phyloP scores from a whole-genome alignment of 129 eudicot species.

The Flaveria bidentis region DNA sequence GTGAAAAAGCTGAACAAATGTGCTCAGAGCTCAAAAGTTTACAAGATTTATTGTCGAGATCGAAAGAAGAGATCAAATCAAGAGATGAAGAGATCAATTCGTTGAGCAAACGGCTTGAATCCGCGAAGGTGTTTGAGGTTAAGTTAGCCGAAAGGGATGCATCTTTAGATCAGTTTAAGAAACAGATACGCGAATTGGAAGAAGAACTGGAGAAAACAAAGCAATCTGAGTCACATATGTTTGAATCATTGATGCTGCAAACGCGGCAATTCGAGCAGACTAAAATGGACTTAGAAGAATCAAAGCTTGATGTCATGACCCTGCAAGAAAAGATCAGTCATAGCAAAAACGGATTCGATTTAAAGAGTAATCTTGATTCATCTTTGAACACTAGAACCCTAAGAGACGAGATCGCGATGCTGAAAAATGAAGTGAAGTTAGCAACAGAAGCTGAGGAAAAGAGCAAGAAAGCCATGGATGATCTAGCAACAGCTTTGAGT shows the following conservation, averaged over 20 bases:
- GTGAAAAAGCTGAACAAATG: constrained; percentile 33
- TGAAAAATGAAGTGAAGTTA: constrained; percentile 48
- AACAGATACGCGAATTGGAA: constrained; percentile 53
- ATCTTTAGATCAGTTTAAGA: constrained; percentile 31
- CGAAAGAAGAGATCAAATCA: constrained; percentile 42
- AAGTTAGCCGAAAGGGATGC: constrained; percentile 45
- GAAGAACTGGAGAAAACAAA: constrained; percentile 51
- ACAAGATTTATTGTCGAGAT: constrained; percentile 39
- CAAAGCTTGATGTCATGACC: constrained; percentile 44
- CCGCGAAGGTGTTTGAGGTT: constrained; percentile 37
- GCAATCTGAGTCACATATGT: constrained; percentile 43
- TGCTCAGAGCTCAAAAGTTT: constrained; percentile 42
- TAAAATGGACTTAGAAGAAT: constrained; percentile 56
- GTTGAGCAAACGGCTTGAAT: constrained; percentile 36
- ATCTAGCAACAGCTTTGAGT: constrained; percentile 64
- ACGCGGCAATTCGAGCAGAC: constrained; percentile 50
- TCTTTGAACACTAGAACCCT: constrained; percentile 23
- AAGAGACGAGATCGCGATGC: constrained; percentile 43
- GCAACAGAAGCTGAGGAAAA: constrained; percentile 73
- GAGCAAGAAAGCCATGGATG: constrained; percentile 82
- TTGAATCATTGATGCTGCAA: constrained; percentile 50
- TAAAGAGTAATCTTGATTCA: constrained; percentile 6
- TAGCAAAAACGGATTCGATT: constrained; percentile 1
- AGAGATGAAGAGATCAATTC: constrained; percentile 42
- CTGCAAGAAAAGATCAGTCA: constrained; percentile 43